Base-by-base conservation (phyloP, 2,329 filamentous ascomycete species). In the Onygenales sp. region DNA sequence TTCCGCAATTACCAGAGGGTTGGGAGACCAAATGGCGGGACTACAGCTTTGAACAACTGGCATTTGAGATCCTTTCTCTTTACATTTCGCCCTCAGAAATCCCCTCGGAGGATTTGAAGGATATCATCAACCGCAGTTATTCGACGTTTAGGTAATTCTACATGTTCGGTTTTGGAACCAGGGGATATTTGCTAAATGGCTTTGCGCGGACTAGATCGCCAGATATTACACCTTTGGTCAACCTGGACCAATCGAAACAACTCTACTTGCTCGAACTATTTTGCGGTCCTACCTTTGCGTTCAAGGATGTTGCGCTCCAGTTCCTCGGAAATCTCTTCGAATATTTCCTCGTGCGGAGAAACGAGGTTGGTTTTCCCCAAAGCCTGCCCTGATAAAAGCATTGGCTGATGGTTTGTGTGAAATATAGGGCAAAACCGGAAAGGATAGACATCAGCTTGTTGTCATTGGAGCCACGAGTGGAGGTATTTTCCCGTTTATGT, bases 251-350 rank as follows among this genome's bases (percentile, higher is more conserved):
- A 63, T 69, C 77, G 56, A 77, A 81, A 60, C 86, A 92, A 67
- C 76, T 96, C 43, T 84, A 95, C 67, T 77, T 96, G 53, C 81
- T 98, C 36, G 93, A 98, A 72, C 80, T 98, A 43, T 98, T 97
- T 78, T 92, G 97, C 69, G 93, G 93, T 1, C 93, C 91, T 5
- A 97, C 86, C 0, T 96, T 90, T 68, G 87, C 92, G 2, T 97
- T 97, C 77, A 95, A 97, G 73, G 92, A 97, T 71, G 87, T 91
- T 50, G 91, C 91, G 13, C 76, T 97, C 57, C 92, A 97, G 63
- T 93, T 96, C 66, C 75, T 98, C 2, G 93, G 93, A n/a, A 97
- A 98, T 65, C 77, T 98, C 2, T 97, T 76, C 54, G 73, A 76
- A 59, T 77, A 73, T 57, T 71, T 76, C 56, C 64, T 77, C 4